Percentiles rank a stretch among this genome's conserved stretches.
Evolutionary conservation across 179 eudicot species (phyloP).

Genomic region (Pouteria campechiana): DNA sequence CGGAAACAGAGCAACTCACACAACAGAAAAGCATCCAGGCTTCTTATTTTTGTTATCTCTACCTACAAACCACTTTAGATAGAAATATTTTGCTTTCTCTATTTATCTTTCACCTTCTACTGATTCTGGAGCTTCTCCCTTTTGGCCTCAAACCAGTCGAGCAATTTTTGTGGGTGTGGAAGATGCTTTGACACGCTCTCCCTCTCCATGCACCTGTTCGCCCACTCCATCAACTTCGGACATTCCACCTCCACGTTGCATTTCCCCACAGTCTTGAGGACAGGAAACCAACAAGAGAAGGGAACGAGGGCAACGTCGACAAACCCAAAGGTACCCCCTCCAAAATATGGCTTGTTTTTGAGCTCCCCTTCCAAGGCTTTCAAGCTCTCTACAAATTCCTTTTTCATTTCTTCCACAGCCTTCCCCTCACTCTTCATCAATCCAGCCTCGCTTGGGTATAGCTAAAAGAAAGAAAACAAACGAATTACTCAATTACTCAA

Average conservation of each 20-base stretch:
- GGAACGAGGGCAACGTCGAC: conserved; percentile 20
- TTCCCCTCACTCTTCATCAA: too few relatives aligned
- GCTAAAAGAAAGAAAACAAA: too few relatives aligned
- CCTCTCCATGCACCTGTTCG: conserved; percentile 30
- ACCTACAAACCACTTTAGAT: too few relatives aligned
- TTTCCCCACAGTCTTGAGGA: conserved; percentile 21
- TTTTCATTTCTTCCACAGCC: conserved; percentile 14
- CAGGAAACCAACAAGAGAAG: conserved; percentile 27
- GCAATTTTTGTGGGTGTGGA: conserved; percentile 21
- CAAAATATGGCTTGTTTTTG: conserved; percentile 25
- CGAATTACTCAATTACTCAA: too few relatives aligned
- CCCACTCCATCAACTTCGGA: conserved; percentile 38
- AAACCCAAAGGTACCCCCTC: conserved; percentile 20
- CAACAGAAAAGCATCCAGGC: too few relatives aligned
- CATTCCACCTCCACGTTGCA: conserved; percentile 29
- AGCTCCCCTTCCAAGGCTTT: conserved; percentile 21
- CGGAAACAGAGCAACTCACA: too few relatives aligned
- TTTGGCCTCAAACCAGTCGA: too few relatives aligned
- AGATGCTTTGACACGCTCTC: conserved; percentile 35
- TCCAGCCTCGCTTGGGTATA: too few relatives aligned
- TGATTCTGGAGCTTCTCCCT: too few relatives aligned
- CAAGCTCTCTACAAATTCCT: conserved; percentile 20
- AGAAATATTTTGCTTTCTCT: too few relatives aligned
- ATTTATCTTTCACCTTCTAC: too few relatives aligned
- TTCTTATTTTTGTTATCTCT: too few relatives aligned